A percentile compares a stretch with the other conserved stretches of the same genome.
phyloP scores from a whole-genome alignment of 306 rosid species.

The Pterocarpus santalinus region DNA sequence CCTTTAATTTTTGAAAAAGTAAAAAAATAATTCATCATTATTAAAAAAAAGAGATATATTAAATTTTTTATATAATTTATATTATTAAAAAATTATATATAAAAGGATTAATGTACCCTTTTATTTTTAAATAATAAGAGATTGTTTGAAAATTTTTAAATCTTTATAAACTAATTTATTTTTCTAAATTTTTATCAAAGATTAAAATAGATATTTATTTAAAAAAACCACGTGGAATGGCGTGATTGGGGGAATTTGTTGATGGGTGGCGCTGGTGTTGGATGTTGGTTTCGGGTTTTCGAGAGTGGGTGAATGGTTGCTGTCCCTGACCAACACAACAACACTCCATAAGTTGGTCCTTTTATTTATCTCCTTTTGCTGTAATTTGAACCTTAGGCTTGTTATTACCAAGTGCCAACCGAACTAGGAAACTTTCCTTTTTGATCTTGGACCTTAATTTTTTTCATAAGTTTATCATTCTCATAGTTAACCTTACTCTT shows the following conservation, averaged over 20 bases:
- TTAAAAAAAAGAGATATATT: too few species aligned
- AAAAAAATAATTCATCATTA: too few species aligned
- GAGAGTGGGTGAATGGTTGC: constrained; percentile 10
- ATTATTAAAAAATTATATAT: too few species aligned
- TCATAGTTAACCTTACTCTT: too few species aligned
- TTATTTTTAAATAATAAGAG: too few species aligned
- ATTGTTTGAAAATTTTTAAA: too few species aligned
- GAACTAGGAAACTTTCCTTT: neutral
- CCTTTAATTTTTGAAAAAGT: too few species aligned
- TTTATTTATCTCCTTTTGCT: neutral
- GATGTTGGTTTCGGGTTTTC: constrained; percentile 12
- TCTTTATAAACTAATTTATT: too few species aligned
- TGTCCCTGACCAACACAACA: constrained; percentile 8
- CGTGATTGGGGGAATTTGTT: neutral
- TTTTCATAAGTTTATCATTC: neutral
- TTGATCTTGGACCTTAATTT: neutral
- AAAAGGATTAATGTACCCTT: too few species aligned
- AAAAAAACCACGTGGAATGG: neutral
- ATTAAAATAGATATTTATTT: too few species aligned
- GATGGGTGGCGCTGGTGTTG: neutral
- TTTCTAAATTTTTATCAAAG: too few species aligned
- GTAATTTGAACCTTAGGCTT: neutral
- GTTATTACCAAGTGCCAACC: neutral
- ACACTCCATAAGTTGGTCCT: neutral
- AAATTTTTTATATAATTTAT: too few species aligned